Conservation (phyloP, 2,329 filamentous ascomycete species). For the Diaporthe helianthi region DNA sequence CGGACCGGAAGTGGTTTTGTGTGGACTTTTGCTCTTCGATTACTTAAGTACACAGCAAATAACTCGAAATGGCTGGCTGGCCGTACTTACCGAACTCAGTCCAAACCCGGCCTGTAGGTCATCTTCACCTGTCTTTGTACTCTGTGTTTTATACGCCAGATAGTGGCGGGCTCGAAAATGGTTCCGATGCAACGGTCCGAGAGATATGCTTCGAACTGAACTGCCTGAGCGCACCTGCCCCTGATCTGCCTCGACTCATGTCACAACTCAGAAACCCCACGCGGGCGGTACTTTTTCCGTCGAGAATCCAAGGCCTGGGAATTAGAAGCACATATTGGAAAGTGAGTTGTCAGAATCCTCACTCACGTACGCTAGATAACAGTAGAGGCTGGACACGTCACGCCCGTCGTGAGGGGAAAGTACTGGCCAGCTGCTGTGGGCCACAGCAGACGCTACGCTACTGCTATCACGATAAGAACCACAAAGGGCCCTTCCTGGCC, state of each 20-base stretch:
- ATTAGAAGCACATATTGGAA: background rate
- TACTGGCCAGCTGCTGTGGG: background rate
- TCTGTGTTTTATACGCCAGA: background rate
- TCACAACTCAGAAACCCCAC: background rate
- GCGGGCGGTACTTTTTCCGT: background rate
- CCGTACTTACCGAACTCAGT: background rate
- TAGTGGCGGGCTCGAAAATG: background rate
- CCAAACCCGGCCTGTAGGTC: too few species aligned
- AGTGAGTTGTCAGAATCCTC: background rate
- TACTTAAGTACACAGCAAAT: background rate
- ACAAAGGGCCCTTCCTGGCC: slow-evolving; percentile 15
- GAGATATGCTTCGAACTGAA: slow-evolving; percentile 3
- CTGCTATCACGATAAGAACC: background rate
- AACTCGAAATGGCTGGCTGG: background rate
- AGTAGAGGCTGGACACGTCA: background rate
- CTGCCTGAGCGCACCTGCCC: slow-evolving; percentile 17
- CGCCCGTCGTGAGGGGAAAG: background rate
- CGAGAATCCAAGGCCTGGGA: background rate
- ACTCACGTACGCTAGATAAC: too few species aligned
- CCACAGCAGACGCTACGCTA: slow-evolving; percentile 9
- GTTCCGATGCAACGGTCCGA: background rate
- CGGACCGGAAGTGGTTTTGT: background rate
- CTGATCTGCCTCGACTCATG: slow-evolving; percentile 18
- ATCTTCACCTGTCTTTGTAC: background rate
- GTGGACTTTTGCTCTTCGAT: background rate